Percentiles rank a stretch among this genome's conserved stretches.
phyloP scores from a whole-genome alignment of 495 filamentous ascomycete genomes.

The Cercophora sp. region DNA sequence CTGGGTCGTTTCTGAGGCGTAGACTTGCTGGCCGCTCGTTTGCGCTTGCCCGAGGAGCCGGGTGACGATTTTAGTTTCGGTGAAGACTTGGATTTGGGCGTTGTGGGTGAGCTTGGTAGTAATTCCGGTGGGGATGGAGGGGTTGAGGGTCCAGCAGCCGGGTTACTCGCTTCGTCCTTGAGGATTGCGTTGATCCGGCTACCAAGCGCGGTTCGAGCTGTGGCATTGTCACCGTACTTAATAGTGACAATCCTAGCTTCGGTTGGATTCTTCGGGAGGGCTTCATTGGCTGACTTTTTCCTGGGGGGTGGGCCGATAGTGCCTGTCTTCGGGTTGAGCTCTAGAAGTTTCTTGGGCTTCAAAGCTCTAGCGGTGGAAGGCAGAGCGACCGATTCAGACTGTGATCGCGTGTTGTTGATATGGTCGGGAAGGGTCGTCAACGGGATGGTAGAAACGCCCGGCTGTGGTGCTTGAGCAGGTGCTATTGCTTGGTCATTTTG shows the following conservation, averaged over 20 bases:
- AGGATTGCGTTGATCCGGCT: constrained; percentile 34
- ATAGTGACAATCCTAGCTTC: constrained; percentile 27
- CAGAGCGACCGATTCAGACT: background rate
- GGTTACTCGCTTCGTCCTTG: constrained; percentile 1
- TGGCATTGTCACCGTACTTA: constrained; percentile 31
- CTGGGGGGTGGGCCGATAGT: constrained; percentile 53
- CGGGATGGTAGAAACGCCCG: too few relatives aligned
- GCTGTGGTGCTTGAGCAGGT: background rate
- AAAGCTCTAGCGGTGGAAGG: background rate
- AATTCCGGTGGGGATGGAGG: too few relatives aligned
- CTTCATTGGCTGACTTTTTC: constrained; percentile 16
- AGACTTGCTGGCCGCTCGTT: too few relatives aligned
- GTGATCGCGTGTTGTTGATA: background rate
- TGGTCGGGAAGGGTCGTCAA: too few relatives aligned
- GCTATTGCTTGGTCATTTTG: background rate
- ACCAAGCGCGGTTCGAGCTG: constrained; percentile 32
- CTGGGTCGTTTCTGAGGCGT: constrained; percentile 35
- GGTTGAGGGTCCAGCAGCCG: background rate
- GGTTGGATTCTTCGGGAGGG: constrained; percentile 8
- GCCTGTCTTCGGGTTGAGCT: constrained; percentile 47
- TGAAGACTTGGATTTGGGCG: constrained; percentile 12
- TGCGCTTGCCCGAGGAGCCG: too few relatives aligned
- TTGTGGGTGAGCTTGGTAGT: too few relatives aligned
- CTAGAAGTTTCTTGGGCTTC: constrained; percentile 44
- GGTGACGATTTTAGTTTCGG: too few relatives aligned